Conservation (phyloP, 805 yeast genomes). For the Zygosaccharomyces siamensis region DNA sequence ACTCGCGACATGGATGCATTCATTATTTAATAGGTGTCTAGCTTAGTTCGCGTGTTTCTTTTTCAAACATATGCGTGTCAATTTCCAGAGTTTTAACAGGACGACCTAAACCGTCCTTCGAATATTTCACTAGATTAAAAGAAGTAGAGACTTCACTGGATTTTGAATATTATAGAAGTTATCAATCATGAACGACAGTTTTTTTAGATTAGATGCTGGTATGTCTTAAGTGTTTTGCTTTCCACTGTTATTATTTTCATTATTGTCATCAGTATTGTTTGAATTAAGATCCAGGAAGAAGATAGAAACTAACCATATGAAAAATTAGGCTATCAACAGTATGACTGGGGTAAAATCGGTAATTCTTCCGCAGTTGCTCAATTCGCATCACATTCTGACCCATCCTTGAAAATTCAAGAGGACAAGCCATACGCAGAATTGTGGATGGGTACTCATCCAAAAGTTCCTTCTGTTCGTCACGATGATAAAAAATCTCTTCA, state of each 20-base stretch:
- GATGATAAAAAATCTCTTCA: conserved; percentile 56
- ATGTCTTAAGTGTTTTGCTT: conserved; percentile 11
- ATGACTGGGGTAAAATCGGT: conserved; percentile 89
- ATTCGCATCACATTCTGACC: conserved; percentile 69
- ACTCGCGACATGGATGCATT: background rate
- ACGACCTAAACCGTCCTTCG: background rate
- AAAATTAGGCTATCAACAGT: conserved; percentile 60
- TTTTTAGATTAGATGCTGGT: conserved; percentile 42
- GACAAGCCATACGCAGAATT: conserved; percentile 89
- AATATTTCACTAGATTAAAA: background rate
- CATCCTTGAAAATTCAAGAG: conserved; percentile 58
- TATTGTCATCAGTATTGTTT: background rate
- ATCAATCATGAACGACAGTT: conserved; percentile 30
- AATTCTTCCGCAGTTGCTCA: conserved; percentile 81
- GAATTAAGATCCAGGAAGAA: background rate
- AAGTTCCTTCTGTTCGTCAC: conserved; percentile 68
- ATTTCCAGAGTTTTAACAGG: background rate
- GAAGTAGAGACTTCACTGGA: background rate
- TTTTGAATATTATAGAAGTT: background rate
- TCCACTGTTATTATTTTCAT: background rate
- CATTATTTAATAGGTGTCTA: background rate
- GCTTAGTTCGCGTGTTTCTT: background rate
- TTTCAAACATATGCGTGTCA: background rate
- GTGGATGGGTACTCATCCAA: conserved; percentile 99
- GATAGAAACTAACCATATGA: conserved; percentile 6